These are phyloP conservation scores for Pyricularia pennisetigena DNA, from an alignment of 2,329 filamentous ascomycete genomes.

Conservation along the genomic window DNA sequence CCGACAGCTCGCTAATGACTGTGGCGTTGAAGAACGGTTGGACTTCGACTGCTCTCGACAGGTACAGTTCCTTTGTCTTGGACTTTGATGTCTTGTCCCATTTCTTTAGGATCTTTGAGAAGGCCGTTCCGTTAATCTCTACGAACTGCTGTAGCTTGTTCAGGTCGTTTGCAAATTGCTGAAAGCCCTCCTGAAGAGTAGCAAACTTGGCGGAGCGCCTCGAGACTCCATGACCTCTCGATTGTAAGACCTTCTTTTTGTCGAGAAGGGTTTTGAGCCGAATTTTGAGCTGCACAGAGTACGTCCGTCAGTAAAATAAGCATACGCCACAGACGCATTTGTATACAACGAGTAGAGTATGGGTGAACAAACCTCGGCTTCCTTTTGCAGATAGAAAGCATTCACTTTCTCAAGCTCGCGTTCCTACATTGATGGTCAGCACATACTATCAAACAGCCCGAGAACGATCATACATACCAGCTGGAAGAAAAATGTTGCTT, in stretches of 20 bases:
- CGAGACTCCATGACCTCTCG: conserved; percentile 64
- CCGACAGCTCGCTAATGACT: conserved; percentile 91
- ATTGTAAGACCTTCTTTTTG: conserved; percentile 87
- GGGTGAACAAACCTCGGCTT: conserved; percentile 67
- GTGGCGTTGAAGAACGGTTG: conserved; percentile 97
- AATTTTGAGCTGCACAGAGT: conserved; percentile 64
- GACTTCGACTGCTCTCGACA: conserved; percentile 91
- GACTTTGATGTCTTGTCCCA: conserved; percentile 99
- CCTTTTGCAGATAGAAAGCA: conserved; percentile 93
- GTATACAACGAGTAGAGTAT: background rate
- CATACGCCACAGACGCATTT: background rate
- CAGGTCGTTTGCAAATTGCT: conserved; percentile 91
- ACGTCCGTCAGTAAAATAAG: conserved; percentile 7
- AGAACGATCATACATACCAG: conserved; percentile 49
- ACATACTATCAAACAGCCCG: conserved; percentile 7
- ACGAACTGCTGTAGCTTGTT: conserved; percentile 99
- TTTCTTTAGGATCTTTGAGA: conserved; percentile 98
- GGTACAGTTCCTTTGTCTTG: conserved; percentile 93
- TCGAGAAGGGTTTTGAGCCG: conserved; percentile 86
- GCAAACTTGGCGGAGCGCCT: conserved; percentile 90
- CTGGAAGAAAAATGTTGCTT: conserved; percentile 97
- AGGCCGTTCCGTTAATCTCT: conserved; percentile 93
- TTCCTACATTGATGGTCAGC: conserved; percentile 50
- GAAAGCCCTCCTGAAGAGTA: conserved; percentile 90
- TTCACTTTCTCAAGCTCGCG: conserved; percentile 98